phyloP scores from a whole-genome alignment of 2,329 filamentous ascomycete genomes.

The Metarhizium anisopliae region DNA sequence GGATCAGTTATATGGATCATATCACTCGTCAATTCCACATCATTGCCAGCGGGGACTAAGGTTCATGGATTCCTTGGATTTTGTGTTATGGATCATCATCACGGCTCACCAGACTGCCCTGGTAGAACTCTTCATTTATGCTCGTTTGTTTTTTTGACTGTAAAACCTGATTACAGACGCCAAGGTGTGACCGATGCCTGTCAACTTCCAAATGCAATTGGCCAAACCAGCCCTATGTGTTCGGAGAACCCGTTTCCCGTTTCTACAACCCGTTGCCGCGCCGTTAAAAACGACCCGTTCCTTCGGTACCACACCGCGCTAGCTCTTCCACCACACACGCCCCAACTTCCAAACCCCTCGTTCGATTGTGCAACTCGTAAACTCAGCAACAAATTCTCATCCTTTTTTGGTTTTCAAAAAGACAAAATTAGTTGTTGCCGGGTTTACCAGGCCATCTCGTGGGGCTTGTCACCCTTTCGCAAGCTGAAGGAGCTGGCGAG shows the following conservation, averaged over 20 bases:
- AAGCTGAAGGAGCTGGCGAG: slow-evolving; percentile 94
- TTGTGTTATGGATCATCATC: slow-evolving; percentile 16
- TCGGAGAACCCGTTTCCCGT: slow-evolving; percentile 31
- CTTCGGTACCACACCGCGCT: slow-evolving; percentile 3
- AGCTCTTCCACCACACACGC: slow-evolving; percentile 4
- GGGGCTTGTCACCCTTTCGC: slow-evolving; percentile 98
- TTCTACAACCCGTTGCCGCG: slow-evolving; percentile 31
- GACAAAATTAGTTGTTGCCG: not conserved
- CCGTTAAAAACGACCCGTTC: slow-evolving; percentile 1
- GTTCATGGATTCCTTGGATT: not conserved
- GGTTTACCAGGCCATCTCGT: slow-evolving; percentile 98
- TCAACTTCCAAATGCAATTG: slow-evolving; percentile 59
- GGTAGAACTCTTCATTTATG: slow-evolving; percentile 22
- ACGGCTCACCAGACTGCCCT: slow-evolving; percentile 20
- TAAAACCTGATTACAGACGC: slow-evolving; percentile 58
- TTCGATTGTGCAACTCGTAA: slow-evolving; percentile 14
- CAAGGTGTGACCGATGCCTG: slow-evolving; percentile 55
- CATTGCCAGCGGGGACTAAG: not conserved
- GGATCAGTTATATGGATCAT: too few relatives aligned
- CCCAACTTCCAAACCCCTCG: not conserved
- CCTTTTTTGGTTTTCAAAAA: slow-evolving; percentile 8
- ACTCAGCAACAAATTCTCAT: slow-evolving; percentile 6
- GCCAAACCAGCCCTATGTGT: slow-evolving; percentile 45
- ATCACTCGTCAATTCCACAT: not conserved
- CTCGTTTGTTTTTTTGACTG: slow-evolving; percentile 45